Evolutionary conservation across 2,329 filamentous ascomycete genomes (phyloP).

Genomic region (Fusarium sp.): DNA sequence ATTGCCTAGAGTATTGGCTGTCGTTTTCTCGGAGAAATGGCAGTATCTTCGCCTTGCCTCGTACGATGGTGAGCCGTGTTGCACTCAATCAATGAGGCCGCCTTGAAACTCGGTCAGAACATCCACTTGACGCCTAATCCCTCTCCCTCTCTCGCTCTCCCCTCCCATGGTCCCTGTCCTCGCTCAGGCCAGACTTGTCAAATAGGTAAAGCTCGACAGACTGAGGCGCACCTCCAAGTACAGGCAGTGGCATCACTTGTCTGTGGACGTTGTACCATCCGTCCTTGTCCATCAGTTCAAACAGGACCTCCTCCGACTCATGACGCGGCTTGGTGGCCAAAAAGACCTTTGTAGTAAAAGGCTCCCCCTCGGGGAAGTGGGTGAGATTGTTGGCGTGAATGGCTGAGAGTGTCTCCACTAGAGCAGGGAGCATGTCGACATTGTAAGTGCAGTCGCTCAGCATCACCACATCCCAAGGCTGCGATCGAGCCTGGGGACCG

Average conservation of each 20-base stretch:
- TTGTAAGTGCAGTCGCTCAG: slow-evolving; percentile 74
- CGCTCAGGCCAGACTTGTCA: slow-evolving; percentile 49
- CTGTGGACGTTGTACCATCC: slow-evolving; percentile 60
- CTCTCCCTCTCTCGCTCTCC: neutral
- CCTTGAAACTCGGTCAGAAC: slow-evolving; percentile 9
- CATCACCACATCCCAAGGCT: slow-evolving; percentile 64
- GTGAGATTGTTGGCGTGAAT: slow-evolving; percentile 55
- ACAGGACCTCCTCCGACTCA: slow-evolving; percentile 62
- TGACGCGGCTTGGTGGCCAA: slow-evolving; percentile 69
- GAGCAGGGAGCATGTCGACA: slow-evolving; percentile 64
- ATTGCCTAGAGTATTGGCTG: slow-evolving; percentile 33
- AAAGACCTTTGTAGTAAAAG: slow-evolving; percentile 57
- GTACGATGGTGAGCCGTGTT: neutral
- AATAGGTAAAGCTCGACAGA: slow-evolving; percentile 66
- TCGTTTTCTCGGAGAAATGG: slow-evolving; percentile 9
- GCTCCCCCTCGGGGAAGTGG: slow-evolving; percentile 27
- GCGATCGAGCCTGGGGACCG: slow-evolving; percentile 53
- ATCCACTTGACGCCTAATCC: slow-evolving; percentile 14
- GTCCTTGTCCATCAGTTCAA: slow-evolving; percentile 58
- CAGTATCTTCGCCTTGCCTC: slow-evolving; percentile 27
- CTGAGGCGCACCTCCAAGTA: slow-evolving; percentile 58
- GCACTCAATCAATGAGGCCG: slow-evolving; percentile 20
- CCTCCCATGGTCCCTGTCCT: slow-evolving; percentile 22
- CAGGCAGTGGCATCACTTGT: slow-evolving; percentile 58
- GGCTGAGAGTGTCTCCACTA: slow-evolving; percentile 65